Base-by-base conservation (phyloP, 306 rosid genomes). In the Carpinus fangiana region DNA sequence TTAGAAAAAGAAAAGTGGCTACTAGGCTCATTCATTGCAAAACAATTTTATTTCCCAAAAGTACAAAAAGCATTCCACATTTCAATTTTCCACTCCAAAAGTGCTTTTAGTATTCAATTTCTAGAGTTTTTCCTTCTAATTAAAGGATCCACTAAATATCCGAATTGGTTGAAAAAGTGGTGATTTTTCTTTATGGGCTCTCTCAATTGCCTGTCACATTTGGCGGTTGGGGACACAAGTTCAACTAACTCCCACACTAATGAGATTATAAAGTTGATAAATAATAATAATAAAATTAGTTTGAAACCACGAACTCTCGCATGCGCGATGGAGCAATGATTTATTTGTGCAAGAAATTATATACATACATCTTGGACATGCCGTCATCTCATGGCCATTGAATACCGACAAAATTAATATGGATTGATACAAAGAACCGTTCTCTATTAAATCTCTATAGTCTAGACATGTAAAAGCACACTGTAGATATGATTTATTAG, bases 261-360 rank as follows among this genome's bases (percentile, higher is more conserved):
- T 50, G 17, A 14, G 53, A 50, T 50, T 12, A 50, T 14, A 50
- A 50, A 12, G 21, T 48, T 13, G 14, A 21, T 50, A 0, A 71
- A 31, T 61, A 65, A 50, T 12, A 50, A 31, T 31, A 47, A 47
- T 2, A 48, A 41, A 41, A 41, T 41, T 41, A 41, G 45, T 16
- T 50, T 76, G 64, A 53, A 62, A 16, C 76, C 81, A 71, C 81
- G 26, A 61, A 76, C 20, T 13, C 60, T 61, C 38, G 60, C 77
- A 50, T 6, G 31, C 67, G 57, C 46, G 45, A 41, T 41, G 45
- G 45, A 41, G 8, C 45, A 41, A 5, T 41, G 7, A 41, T 41
- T 41, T 41, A 5, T 41, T 5, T 6, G 8, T 6, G 45, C 0
- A 41, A 41, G 6, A 41, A 41, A 5, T 41, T 41, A 23, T 23